phyloP scores from a whole-genome alignment of 495 filamentous ascomycete species.

The Lophium mytilinum region DNA sequence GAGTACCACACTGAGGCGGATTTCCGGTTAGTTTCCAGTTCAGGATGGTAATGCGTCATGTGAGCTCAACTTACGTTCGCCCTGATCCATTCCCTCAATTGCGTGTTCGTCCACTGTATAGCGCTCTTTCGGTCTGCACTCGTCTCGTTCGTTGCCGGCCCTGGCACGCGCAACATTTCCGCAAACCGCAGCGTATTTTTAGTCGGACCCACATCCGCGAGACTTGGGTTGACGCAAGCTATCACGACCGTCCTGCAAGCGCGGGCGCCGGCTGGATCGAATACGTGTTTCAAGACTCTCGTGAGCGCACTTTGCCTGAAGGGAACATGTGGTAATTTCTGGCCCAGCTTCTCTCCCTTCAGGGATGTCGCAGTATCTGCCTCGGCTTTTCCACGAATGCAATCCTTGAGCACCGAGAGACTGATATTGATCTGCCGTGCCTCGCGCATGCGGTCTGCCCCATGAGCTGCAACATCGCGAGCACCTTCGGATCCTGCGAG shows the following conservation, averaged over 20 bases:
- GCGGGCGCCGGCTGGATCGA: slow-evolving; percentile 19
- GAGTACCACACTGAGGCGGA: neutral
- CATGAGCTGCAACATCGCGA: slow-evolving; percentile 28
- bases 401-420: slow-evolving; percentile 37
- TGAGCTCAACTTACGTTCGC: slow-evolving; percentile 3
- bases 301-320: slow-evolving; percentile 34
- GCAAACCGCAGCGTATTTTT: slow-evolving; percentile 29
- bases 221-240: slow-evolving; percentile 29
- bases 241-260: slow-evolving; percentile 30
- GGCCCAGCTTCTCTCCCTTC: neutral
- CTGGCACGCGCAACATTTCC: slow-evolving; percentile 23
- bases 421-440: slow-evolving; percentile 41
- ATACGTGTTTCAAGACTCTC: slow-evolving; percentile 33
- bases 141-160: slow-evolving; percentile 1
- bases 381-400: slow-evolving; percentile 29
- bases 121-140: slow-evolving; percentile 1
- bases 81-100: slow-evolving; percentile 13
- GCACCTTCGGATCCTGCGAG: slow-evolving; percentile 41
- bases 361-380: neutral
- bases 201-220: slow-evolving; percentile 18
- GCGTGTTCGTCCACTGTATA: slow-evolving; percentile 4
- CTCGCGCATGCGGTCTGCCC: slow-evolving; percentile 34
- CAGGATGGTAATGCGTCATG: neutral
- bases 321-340: slow-evolving; percentile 30
- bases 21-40: neutral